Base-by-base conservation (phyloP, 306 rosid genomes). In the Sindora glabra region DNA sequence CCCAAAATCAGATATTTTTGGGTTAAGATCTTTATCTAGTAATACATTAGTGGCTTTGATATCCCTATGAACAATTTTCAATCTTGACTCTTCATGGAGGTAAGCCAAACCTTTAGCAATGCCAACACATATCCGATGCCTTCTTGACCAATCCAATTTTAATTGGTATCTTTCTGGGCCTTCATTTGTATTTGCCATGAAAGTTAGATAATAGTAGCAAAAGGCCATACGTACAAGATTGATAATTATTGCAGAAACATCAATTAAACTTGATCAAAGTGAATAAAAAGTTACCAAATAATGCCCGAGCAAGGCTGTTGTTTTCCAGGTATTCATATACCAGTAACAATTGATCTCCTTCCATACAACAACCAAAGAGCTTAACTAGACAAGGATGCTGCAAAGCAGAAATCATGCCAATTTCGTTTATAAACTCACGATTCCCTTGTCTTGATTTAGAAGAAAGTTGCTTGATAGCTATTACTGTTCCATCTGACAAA, bases 321-420 rank as follows among this genome's bases (percentile, higher is more conserved):
- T 82, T 78, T 67, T 76, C 81, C 83, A 81, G 6, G 38, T 81
- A 78, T 53, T 78, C 87, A 26, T 81, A 81, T 22, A 81, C 42
- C 22, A 81, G 8, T 47, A 78, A 60, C 36, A 78, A 46, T 1
- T 81, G 79, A 65, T 74, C 53, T 40, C 77, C 74, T 25, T 81
- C 87, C 26, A 68, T 67, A 40, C 84, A 64, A 30, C 73, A 73
- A 51, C 69, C 77, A 66, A 49, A 65, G 6, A 73, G 77, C 51
- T 44, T 59, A 1, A 73, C 87, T 18, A 81, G 79, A 77, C 64
- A n/a, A 23, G 83, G 86, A 15, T 81, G 83, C 10, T 62, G 56
- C 33, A 75, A 51, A 48, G 72, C 62, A 34, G 77, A 65, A 15
- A 73, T 65, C 68, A 59, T 42, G 57, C 77, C 72, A 11, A 73